These are phyloP conservation scores for Thelonectria blattea DNA, from an alignment of 2,329 filamentous ascomycete species.

Conservation along the genomic window DNA sequence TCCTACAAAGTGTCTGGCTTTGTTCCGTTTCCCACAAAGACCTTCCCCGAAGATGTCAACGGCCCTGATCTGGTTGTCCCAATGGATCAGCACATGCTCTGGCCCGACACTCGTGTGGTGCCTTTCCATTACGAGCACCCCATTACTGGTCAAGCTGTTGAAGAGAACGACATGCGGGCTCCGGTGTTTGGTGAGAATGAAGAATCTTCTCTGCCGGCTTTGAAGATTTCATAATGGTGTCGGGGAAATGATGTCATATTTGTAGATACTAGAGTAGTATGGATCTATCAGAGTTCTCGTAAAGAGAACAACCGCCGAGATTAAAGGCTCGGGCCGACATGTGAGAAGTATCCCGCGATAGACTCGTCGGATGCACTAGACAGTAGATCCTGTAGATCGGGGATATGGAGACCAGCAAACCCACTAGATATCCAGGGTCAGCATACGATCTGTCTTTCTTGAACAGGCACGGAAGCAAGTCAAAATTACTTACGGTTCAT, in stretches of 20 bases:
- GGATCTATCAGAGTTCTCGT: neutral
- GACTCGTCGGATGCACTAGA: slow-evolving; percentile 2
- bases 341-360: neutral
- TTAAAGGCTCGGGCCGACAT: neutral
- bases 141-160: neutral
- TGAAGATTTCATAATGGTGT: neutral
- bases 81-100: slow-evolving; percentile 1
- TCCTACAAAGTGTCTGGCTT: slow-evolving; percentile 15
- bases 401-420: slow-evolving; percentile 13
- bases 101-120: slow-evolving; percentile 16
- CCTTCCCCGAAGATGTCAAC: slow-evolving; percentile 2
- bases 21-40: slow-evolving; percentile 13
- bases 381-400: slow-evolving; percentile 12
- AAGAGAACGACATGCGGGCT: slow-evolving; percentile 19
- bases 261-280: neutral
- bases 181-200: slow-evolving; percentile 5
- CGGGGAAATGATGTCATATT: neutral
- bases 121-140: slow-evolving; percentile 20
- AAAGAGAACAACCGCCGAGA: neutral
- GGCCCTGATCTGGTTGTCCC: slow-evolving; percentile 6
- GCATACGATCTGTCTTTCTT: neutral
- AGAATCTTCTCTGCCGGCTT: neutral
- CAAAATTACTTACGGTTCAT: slow-evolving; percentile 11
- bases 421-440: neutral
- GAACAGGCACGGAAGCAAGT: no score